Base-by-base conservation (phyloP, 345 rosid species). In the Populus pruinosa region DNA sequence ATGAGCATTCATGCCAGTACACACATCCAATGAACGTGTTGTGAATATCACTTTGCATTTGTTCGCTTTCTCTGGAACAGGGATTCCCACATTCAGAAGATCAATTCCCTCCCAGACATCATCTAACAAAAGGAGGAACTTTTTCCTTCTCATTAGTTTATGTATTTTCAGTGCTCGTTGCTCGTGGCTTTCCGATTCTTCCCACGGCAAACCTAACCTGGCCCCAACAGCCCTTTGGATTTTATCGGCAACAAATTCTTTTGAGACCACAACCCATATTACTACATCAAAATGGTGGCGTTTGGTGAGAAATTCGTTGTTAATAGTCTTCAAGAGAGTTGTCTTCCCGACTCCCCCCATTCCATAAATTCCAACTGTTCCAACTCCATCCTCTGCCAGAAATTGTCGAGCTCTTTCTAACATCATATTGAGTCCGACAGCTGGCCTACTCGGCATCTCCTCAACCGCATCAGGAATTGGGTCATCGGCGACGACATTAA, bases 101-200 rank as follows among this genome's bases (percentile, higher is more conserved):
- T 85, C 83, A 72, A 87, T 73, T 77, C 82, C 79, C 74, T 87
- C 81, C 89, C 89, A 87, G 29, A 79, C 74, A 83, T 87, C 89
- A 75, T 87, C 89, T 13, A 87, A 70, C 31, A 83, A 77, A 38
- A 85, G 83, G 67, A 83, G 77, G 65, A 83, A 85, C 67, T 72
- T 80, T 63, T 70, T 83, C 75, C 71, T 76, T 49, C 43, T 79
- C 77, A 87, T 74, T 14, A 74, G 77, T 27, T 80, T 61, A 67
- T 61, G 44, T 65, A 85, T 78, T 77, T 81, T 78, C 38, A 1
- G 9, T 67, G 88, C 84, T 77, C 86, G 82, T 12, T 80, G 56
- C 14, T 83, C 87, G 20, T 72, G 85, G 14, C 79, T 70, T 56
- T 79, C 84, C 23, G 27, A n/a, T 27, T 78, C 83, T 27, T 81